Evolutionary conservation across 257 asterid species (phyloP).

Genomic region (Voacanga thouarsii): DNA sequence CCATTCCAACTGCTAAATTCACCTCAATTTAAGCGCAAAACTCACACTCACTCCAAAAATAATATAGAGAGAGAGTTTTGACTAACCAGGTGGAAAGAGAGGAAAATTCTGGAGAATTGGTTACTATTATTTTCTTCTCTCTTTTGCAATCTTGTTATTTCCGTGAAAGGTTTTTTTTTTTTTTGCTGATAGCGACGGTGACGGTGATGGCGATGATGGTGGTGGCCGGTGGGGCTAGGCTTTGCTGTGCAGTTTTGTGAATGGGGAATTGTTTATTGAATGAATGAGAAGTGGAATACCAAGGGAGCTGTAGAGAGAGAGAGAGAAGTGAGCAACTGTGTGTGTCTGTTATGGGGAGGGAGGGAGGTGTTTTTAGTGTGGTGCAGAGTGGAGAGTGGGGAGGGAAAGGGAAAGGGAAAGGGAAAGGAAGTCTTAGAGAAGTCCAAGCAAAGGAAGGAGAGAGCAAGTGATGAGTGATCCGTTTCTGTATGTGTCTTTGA

Average conservation of each 20-base stretch:
- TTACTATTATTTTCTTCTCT: not conserved
- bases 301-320: constrained; percentile 1
- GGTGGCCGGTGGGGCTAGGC: not conserved
- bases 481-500: not conserved
- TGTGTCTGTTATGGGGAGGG: not conserved
- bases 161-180: no score
- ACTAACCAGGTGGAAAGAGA: constrained; percentile 11
- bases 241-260: not conserved
- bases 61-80: not conserved
- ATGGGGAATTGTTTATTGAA: not conserved
- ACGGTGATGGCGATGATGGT: not conserved
- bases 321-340: constrained; percentile 6
- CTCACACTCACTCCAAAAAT: not conserved
- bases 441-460: constrained; percentile 1
- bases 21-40: not conserved
- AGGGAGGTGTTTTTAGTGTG: not conserved
- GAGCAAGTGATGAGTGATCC: not conserved
- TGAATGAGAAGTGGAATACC: not conserved
- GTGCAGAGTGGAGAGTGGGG: not conserved
- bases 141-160: not conserved
- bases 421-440: not conserved
- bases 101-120: not conserved
- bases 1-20: not conserved
- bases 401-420: not conserved
- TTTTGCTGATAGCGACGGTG: no score